phyloP scores from a whole-genome alignment of 169 alveolate genomes.

The Neospora caninum region DNA sequence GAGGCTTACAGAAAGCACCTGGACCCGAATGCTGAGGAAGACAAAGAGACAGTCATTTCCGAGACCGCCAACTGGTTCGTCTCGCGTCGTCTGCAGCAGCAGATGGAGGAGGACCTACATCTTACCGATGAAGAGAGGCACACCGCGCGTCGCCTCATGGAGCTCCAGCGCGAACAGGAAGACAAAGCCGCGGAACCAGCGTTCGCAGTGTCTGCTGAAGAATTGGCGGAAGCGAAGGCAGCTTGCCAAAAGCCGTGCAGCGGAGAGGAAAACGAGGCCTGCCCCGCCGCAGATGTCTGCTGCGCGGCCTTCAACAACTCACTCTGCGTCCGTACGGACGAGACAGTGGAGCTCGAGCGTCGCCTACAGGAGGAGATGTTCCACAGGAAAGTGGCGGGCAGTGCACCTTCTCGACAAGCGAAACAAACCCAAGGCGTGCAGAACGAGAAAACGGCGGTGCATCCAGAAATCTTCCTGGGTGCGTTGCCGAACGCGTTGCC shows the following conservation, averaged over 20 bases:
- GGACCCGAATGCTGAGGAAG: constrained; percentile 1
- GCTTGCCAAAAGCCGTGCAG: constrained; percentile 62
- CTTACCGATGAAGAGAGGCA: neutral
- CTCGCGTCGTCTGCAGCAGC: constrained; percentile 18
- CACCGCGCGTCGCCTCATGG: constrained; percentile 26
- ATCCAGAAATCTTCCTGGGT: constrained; percentile 49
- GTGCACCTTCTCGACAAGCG: constrained; percentile 12
- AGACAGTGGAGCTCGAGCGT: constrained; percentile 1
- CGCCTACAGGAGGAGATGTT: neutral
- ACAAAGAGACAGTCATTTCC: constrained; percentile 6
- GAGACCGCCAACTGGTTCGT: constrained; percentile 27
- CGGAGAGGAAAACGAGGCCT: constrained; percentile 17
- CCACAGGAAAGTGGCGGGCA: neutral
- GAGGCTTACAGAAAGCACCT: constrained; percentile 18
- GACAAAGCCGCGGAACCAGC: neutral
- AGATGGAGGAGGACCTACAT: neutral
- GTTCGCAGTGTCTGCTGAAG: neutral
- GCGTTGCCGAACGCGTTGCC: constrained; percentile 32
- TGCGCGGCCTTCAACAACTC: constrained; percentile 57
- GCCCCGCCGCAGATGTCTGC: constrained; percentile 61
- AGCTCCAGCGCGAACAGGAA: constrained; percentile 1
- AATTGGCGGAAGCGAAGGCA: constrained; percentile 26
- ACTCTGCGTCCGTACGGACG: constrained; percentile 58
- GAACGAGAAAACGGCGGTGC: constrained; percentile 25
- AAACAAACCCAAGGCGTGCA: neutral